Evolutionary conservation across 352 stramenopile genomes (phyloP).

Genomic region (Phytophthora megakarya): DNA sequence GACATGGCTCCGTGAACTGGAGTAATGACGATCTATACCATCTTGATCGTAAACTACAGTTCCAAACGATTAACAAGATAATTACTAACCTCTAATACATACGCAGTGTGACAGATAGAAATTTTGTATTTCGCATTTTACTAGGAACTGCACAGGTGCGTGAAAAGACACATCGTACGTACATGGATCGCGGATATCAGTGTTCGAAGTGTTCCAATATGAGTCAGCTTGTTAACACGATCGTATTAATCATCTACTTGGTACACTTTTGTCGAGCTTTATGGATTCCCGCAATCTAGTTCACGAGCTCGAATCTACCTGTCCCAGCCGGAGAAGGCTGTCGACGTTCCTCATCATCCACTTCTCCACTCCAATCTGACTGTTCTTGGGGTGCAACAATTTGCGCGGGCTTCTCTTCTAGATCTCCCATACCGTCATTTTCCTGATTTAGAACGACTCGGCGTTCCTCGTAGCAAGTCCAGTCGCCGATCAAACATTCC

Average conservation of each 20-base stretch:
- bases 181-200: no score
- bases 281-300: no score
- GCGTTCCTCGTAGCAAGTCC: constrained; percentile 30
- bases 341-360: constrained; percentile 7
- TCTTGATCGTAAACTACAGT: constrained; percentile 62
- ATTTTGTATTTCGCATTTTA: neutral
- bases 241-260: no score
- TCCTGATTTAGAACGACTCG: neutral
- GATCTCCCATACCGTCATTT: neutral
- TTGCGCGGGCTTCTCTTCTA: neutral
- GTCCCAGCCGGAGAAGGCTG: constrained; percentile 11
- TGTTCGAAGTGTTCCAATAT: no score
- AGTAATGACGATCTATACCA: constrained; percentile 71
- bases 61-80: no score
- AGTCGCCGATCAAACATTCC: constrained; percentile 56
- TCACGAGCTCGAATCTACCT: neutral
- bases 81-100: no score
- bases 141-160: no score
- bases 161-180: no score
- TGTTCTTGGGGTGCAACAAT: constrained; percentile 1
- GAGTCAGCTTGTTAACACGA: no score
- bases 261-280: no score
- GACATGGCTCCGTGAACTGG: no score
- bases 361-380: neutral
- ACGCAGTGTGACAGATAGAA: constrained; percentile 6